These are phyloP conservation scores for Evernia prunastri DNA, from an alignment of 495 filamentous ascomycete genomes.

Conservation along the genomic window DNA sequence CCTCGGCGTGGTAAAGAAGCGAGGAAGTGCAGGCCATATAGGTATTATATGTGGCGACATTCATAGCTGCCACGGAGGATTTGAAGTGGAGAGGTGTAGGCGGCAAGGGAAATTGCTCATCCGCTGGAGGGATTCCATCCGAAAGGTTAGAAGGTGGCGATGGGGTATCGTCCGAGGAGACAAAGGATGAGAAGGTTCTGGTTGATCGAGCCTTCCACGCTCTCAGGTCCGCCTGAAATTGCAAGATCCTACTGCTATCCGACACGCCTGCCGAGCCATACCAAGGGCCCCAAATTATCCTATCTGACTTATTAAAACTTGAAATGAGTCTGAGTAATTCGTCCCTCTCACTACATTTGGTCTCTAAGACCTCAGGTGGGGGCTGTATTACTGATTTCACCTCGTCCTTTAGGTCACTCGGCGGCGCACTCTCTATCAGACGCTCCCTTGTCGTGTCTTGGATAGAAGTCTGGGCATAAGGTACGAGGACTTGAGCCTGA, in stretches of 20 bases:
- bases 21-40: constrained; percentile 1
- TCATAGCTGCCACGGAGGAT: not conserved
- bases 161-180: not conserved
- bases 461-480: not conserved
- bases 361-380: not conserved
- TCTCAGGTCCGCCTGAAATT: not conserved
- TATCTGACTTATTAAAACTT: constrained; percentile 1
- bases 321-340: not conserved
- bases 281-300: not conserved
- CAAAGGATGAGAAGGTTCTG: not conserved
- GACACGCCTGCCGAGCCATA: not conserved
- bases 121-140: not conserved
- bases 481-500: constrained; percentile 1
- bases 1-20: not conserved
- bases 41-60: constrained; percentile 1
- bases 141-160: not conserved
- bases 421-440: not conserved
- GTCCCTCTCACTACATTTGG: not conserved
- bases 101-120: not conserved
- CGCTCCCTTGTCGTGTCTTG: not conserved
- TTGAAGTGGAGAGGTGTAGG: not conserved
- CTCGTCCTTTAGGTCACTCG: not conserved
- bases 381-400: not conserved
- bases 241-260: not conserved
- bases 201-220: not conserved